Conservation (phyloP, 208 protist genomes). For the Leishmania aethiopica region DNA sequence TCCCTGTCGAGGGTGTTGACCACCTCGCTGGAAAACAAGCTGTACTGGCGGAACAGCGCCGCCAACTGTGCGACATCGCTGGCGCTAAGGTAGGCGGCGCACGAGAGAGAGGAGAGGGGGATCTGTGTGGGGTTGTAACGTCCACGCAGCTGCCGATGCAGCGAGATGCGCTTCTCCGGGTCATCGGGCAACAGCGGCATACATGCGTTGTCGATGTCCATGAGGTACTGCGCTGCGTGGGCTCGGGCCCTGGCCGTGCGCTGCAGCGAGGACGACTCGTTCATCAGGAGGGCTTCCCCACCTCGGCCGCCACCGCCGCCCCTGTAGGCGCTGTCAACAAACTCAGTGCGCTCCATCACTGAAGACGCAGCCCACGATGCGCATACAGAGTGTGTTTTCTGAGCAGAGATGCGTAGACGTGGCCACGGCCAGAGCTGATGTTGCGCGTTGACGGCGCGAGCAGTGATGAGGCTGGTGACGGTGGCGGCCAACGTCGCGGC, state of each 20-base stretch:
- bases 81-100: constrained; percentile 49
- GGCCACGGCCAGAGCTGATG: background rate
- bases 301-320: background rate
- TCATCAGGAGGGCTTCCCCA: background rate
- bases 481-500: background rate
- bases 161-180: constrained; percentile 34
- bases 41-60: constrained; percentile 46
- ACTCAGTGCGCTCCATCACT: constrained; percentile 1
- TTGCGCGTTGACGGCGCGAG: background rate
- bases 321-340: background rate
- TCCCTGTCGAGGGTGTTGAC: constrained; percentile 5
- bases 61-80: constrained; percentile 55
- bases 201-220: constrained; percentile 37
- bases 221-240: constrained; percentile 45
- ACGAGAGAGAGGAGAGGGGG: constrained; percentile 61
- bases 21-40: constrained; percentile 37
- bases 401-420: background rate
- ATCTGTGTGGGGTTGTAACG: constrained; percentile 81
- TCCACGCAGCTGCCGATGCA: constrained; percentile 63
- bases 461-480: background rate
- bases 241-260: constrained; percentile 45
- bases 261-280: constrained; percentile 7
- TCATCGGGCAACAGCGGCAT: constrained; percentile 31
- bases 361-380: background rate
- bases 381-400: background rate